Base-by-base conservation (phyloP, 2,329 filamentous ascomycete species). In the Aspergillus fischeri region DNA sequence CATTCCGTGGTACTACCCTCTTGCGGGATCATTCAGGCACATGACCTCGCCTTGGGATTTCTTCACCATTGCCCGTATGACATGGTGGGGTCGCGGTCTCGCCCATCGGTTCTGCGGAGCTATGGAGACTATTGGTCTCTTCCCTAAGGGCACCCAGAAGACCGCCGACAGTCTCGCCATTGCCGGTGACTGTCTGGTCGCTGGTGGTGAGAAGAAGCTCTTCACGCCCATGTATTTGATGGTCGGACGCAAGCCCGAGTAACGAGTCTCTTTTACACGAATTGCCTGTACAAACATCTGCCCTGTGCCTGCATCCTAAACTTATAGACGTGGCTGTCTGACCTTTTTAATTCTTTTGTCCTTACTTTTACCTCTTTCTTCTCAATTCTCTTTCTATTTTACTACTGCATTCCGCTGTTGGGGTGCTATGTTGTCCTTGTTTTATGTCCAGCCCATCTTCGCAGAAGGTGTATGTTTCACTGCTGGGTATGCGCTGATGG, bases 191-290 rank as follows among this genome's bases (percentile, higher is more conserved):
- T 89, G 86, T 67, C 80, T 97, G 52, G 92, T 96, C 24, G 91
- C 90, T 50, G 93, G 93, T 76, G 93, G 87, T 38, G 85, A 86
- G 74, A 83, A 92, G 79, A 90, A 96, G 75, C 83, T 97, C n/a
- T 97, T 97, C 78, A 97, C 93, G 1, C 93, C 93, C 56, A 97
- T 97, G 93, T 97, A 96, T 79, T 81, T 97, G 71, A 97, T 97
- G 91, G 85, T 97, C 58, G 93, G 86, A 60, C 86, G 90, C 77
- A 97, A 97, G 83, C 91, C 93, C 45, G 70, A 76, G 70, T 75
- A 73, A 70, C 44, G 44, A 47, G 21, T 47, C 11, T 3, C 44
- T 47, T 20, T 59, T 32, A 14, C 25, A 49, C 10, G 38, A 52
- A 56, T 54, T 44, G 42, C 41, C 51, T 50, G 52, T 59, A 63